Conservation (phyloP, 2,329 filamentous ascomycete genomes). For the Fusarium hostae region DNA sequence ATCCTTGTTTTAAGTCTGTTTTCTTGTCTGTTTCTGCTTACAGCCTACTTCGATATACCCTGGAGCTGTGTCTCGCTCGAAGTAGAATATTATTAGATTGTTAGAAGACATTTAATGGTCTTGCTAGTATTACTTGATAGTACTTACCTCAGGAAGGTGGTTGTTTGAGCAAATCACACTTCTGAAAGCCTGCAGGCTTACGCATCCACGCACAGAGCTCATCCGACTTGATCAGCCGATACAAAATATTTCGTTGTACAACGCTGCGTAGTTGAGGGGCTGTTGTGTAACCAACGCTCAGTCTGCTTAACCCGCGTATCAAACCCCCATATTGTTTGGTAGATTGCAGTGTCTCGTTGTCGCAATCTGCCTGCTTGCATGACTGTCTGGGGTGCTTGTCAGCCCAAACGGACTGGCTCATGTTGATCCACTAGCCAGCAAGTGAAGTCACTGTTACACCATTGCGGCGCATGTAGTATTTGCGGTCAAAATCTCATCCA, state of each 20-base stretch:
- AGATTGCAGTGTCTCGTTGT: neutral
- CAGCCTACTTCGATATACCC: conserved; percentile 20
- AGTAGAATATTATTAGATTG: conserved; percentile 9
- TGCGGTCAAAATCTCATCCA: neutral
- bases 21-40: conserved; percentile 14
- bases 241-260: conserved; percentile 10
- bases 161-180: neutral
- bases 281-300: conserved; percentile 24
- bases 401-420: neutral
- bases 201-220: neutral
- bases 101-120: conserved; percentile 3
- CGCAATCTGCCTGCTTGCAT: conserved; percentile 3
- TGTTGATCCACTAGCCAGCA: conserved; percentile 3
- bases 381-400: neutral
- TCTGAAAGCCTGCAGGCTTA: neutral
- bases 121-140: conserved; percentile 2
- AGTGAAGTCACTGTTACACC: conserved; percentile 24
- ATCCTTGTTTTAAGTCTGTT: conserved; percentile 12
- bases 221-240: conserved; percentile 15
- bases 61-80: conserved; percentile 7
- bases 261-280: neutral
- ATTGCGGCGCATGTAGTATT: conserved; percentile 14
- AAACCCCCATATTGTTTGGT: neutral
- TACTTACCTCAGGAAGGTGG: neutral
- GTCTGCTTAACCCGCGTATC: conserved; percentile 13